Conservation (phyloP, 331 rosid species). For the Ulmus americana region DNA sequence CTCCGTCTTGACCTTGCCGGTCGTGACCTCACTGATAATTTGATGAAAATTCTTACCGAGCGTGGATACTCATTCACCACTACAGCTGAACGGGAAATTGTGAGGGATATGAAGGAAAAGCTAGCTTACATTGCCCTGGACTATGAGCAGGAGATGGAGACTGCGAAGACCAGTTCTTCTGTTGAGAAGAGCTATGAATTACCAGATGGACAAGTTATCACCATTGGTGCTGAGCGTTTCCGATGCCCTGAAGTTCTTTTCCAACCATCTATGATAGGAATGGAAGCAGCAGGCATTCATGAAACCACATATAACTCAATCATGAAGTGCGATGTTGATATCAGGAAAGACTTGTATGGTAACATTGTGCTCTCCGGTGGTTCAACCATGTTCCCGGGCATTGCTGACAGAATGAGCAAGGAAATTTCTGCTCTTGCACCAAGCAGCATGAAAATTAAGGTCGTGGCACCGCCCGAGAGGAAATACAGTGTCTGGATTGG, state of each 20-base stretch:
- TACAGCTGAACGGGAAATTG: conserved; percentile 97
- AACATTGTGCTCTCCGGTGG: conserved; percentile 99
- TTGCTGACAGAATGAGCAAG: conserved; percentile 97
- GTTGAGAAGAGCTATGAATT: conserved; percentile 97
- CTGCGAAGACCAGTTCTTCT: conserved; percentile 81
- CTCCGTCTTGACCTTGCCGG: conserved; percentile 98
- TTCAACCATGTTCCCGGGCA: conserved; percentile 93
- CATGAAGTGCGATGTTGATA: conserved; percentile 96
- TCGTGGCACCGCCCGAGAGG: conserved; percentile 97
- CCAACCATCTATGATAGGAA: conserved; percentile 92
- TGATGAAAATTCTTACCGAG: conserved; percentile 94
- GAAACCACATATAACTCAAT: conserved; percentile 96
- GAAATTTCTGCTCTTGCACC: conserved; percentile 96
- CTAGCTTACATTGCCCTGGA: conserved; percentile 85
- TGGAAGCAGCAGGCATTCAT: conserved; percentile 99
- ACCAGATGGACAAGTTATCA: conserved; percentile 95
- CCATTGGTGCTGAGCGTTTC: conserved; percentile 94
- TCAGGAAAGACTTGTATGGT: conserved; percentile 91
- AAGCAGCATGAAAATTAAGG: conserved; percentile 99
- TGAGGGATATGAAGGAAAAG: conserved; percentile 94
- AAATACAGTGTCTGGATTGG: conserved; percentile 99
- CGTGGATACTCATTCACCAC: conserved; percentile 96
- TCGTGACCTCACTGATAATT: conserved; percentile 87
- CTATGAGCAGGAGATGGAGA: conserved; percentile 80
- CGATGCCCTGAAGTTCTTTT: conserved; percentile 93